Evolutionary conservation across 148 eudicot species (phyloP).

Genomic region (Fagopyrum tataricum): DNA sequence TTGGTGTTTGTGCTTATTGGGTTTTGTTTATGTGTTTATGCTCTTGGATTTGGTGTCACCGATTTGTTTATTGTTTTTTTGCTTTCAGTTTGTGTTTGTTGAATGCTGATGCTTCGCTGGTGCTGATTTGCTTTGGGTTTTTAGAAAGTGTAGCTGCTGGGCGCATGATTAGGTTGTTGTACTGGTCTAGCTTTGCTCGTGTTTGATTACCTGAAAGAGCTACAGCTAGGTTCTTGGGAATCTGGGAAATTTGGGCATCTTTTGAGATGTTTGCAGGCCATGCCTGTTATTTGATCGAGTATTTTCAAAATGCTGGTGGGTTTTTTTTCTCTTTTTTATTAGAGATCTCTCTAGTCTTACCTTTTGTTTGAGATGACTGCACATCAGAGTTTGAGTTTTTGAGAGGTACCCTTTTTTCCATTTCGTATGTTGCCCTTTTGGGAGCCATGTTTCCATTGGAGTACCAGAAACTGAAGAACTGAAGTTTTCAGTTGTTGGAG

Average conservation of each 20-base stretch:
- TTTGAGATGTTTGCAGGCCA: slow-evolving; percentile 13
- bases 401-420: too few relatives aligned
- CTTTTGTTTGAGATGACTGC: too few relatives aligned
- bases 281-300: slow-evolving; percentile 14
- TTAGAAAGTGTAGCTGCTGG: not conserved
- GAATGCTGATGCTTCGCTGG: slow-evolving; percentile 13
- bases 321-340: not conserved
- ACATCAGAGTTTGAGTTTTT: too few relatives aligned
- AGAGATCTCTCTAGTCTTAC: not conserved
- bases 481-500: slow-evolving; percentile 3
- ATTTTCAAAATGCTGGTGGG: slow-evolving; percentile 10
- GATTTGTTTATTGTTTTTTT: slow-evolving; percentile 10
- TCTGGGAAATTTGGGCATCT: slow-evolving; percentile 1
- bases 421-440: not conserved
- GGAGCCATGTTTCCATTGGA: not conserved
- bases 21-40: slow-evolving; percentile 9
- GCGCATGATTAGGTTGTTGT: slow-evolving; percentile 1
- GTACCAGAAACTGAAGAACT: slow-evolving; percentile 5
- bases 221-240: slow-evolving; percentile 5
- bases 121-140: not conserved
- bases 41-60: slow-evolving; percentile 8
- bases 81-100: slow-evolving; percentile 17
- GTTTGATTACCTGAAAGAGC: not conserved
- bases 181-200: not conserved
- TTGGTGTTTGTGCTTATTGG: slow-evolving; percentile 16